Evolutionary conservation across 306 rosid species (phyloP).

Genomic region (Vigna unguiculata): DNA sequence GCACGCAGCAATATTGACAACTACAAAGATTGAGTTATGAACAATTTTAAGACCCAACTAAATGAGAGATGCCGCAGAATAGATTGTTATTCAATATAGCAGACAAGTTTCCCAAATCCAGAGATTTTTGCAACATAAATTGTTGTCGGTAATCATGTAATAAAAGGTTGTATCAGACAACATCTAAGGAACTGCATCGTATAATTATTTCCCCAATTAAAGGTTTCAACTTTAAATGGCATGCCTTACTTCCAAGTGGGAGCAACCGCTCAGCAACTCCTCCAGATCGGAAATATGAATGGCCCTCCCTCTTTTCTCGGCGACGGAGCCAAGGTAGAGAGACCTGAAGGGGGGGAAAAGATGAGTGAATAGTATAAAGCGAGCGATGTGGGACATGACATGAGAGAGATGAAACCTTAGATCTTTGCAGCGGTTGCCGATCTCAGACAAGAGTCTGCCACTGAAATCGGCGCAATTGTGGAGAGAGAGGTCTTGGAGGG

Average conservation of each 20-base stretch:
- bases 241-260: conserved; percentile 73
- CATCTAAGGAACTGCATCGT: background rate
- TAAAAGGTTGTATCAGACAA: background rate
- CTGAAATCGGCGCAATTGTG: conserved; percentile 84
- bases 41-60: background rate
- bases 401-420: background rate
- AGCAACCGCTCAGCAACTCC: conserved; percentile 86
- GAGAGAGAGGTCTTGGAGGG: conserved; percentile 72
- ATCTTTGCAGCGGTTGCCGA: conserved; percentile 76
- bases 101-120: no score
- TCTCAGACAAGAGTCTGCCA: conserved; percentile 82
- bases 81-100: background rate
- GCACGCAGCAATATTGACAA: conserved; percentile 10
- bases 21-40: background rate
- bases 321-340: conserved; percentile 91
- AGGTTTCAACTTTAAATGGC: no score
- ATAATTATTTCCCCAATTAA: background rate
- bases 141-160: no score
- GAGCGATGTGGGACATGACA: background rate
- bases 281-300: conserved; percentile 86
- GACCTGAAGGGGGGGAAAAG: conserved; percentile 54
- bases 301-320: conserved; percentile 77
- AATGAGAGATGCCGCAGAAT: background rate
- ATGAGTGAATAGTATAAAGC: background rate
- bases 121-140: no score